Evolutionary conservation across 345 rosid species (phyloP), one percentile per base, ranked within the genome.

Genomic region (Camelina neglecta): DNA sequence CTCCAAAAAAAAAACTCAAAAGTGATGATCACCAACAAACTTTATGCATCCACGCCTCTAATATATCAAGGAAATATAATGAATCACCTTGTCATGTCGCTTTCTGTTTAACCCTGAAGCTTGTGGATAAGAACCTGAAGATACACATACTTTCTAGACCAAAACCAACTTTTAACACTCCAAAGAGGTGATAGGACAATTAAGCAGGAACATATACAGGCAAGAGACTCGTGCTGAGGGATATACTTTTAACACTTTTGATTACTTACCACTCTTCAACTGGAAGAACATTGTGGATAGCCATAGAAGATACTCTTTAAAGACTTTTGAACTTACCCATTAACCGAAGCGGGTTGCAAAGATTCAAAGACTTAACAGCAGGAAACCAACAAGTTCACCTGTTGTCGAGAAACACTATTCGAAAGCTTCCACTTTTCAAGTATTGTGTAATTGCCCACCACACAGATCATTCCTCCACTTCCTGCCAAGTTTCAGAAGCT

Each of bases 161-260:
- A 61, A 61, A 49, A 62, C 35, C 36, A 62, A 62, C 68, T 7
- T 64, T 42, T n/a, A 35, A 44, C 38, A 24, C 68, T 50, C 26
- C 21, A 24, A 16, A 24, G 38, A n/a, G 24, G 39, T 2, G 38
- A 15, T 26, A 45, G 0, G 68, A 45, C 39, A 39, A 64, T n/a
- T 8, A 24, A 2, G 26, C 29, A 44, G 5, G 8, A 44, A 24
- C 67, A 63, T 7, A 23, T 12, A 13, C 7, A 23, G 12, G 7
- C 13, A 63, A 44, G 13, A 60, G 48, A 60, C 1, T 9, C 6
- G 12, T 4, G 3, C 13, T 51, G 56, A 51, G 36, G 21, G 56
- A 9, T 20, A 21, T 1, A 9, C 29, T 20, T 51, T 9, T 7
- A 48, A 16, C 23, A 16, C 21, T 16, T 51, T 4, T 20, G 13